phyloP scores from a whole-genome alignment of 177 flowering plant species.

The Vitis hybrid region DNA sequence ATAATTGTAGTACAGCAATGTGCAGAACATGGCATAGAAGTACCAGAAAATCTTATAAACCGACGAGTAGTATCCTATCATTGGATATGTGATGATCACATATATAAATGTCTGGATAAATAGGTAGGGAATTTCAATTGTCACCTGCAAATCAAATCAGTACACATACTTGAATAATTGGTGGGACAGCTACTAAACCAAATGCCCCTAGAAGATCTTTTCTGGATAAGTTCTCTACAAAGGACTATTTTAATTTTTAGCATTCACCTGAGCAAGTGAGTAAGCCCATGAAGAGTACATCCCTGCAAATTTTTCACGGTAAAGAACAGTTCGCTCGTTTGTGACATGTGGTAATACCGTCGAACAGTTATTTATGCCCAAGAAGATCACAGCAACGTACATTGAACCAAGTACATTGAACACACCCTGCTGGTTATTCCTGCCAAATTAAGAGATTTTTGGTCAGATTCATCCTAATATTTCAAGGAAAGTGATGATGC shows the following conservation, averaged over 20 bases:
- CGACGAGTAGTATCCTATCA: conserved; percentile 49
- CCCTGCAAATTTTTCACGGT: conserved; percentile 67
- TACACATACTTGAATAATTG: background rate
- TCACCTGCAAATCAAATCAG: conserved; percentile 37
- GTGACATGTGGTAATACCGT: conserved; percentile 43
- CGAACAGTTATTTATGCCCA: conserved; percentile 51
- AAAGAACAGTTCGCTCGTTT: conserved; percentile 50
- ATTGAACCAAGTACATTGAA: conserved; percentile 55
- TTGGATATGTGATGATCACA: conserved; percentile 53
- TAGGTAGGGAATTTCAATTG: conserved; percentile 57
- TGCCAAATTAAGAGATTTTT: conserved; percentile 15
- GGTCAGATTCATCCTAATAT: too few species aligned
- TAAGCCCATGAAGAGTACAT: conserved; percentile 69
- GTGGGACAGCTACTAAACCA: too few species aligned
- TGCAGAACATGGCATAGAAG: conserved; percentile 50
- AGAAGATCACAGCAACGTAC: conserved; percentile 36
- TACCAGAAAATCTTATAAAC: conserved; percentile 56
- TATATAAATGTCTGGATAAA: conserved; percentile 34
- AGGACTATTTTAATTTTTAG: too few species aligned
- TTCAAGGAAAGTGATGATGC: background rate
- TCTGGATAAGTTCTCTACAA: too few species aligned
- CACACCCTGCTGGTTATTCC: conserved; percentile 49
- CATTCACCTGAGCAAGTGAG: conserved; percentile 63
- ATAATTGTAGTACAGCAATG: conserved; percentile 54
- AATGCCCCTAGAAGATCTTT: too few species aligned